phyloP scores from a whole-genome alignment of 352 stramenopile species.

The Globisporangium camurandrum region DNA sequence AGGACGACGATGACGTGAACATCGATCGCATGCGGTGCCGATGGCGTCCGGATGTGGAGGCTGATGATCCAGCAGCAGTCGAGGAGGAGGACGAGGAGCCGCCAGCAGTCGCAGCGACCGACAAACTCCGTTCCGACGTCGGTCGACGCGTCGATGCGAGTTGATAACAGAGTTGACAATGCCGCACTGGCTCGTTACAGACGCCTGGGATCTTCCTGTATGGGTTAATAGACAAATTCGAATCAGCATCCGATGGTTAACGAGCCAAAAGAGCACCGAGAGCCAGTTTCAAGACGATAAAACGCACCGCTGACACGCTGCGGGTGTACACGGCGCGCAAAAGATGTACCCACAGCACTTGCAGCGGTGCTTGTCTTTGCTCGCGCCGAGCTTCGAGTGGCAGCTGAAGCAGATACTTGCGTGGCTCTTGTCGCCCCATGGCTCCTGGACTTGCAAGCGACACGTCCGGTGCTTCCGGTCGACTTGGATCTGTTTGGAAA shows the following conservation, averaged over 20 bases:
- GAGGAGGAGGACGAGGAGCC: too few relatives aligned
- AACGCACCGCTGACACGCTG: constrained; percentile 57
- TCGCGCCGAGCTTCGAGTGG: constrained; percentile 35
- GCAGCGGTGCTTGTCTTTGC: constrained; percentile 70
- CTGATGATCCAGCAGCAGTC: too few relatives aligned
- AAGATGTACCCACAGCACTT: constrained; percentile 84
- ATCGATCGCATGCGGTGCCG: constrained; percentile 55
- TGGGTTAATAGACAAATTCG: neutral
- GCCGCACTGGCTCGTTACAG: constrained; percentile 49
- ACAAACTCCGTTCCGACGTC: constrained; percentile 44
- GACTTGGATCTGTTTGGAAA: constrained; percentile 43
- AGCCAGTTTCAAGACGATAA: neutral
- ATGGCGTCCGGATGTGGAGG: too few relatives aligned
- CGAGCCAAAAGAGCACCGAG: neutral
- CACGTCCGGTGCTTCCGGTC: constrained; percentile 52
- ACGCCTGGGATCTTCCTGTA: constrained; percentile 55
- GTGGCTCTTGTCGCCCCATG: constrained; percentile 71
- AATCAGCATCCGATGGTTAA: too few relatives aligned
- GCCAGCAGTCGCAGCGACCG: constrained; percentile 15
- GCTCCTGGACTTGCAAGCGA: constrained; percentile 64
- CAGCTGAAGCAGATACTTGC: constrained; percentile 74
- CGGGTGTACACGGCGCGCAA: constrained; percentile 65
- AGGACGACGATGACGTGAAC: constrained; percentile 25
- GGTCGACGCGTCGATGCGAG: constrained; percentile 54
- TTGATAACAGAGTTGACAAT: constrained; percentile 76